phyloP scores from a whole-genome alignment of 345 rosid genomes.

The Hevea brasiliensis region DNA sequence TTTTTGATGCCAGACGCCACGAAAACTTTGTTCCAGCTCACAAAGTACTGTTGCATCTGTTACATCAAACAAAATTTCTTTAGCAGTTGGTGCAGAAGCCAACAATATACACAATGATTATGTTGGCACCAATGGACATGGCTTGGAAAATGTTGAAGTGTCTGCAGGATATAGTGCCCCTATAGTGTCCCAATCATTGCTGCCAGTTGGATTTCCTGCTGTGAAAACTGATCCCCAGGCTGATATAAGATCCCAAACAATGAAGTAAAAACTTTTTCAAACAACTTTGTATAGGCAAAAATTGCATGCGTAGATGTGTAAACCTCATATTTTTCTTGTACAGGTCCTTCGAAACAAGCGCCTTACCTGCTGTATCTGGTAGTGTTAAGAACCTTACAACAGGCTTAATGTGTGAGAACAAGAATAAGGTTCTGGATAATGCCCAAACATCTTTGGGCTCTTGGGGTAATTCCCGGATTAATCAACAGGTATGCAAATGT shows the following conservation, averaged over 20 bases:
- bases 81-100: slow-evolving; percentile 41
- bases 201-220: slow-evolving; percentile 79
- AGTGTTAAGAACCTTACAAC: slow-evolving; percentile 49
- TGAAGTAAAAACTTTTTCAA: slow-evolving; percentile 43
- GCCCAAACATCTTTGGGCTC: slow-evolving; percentile 63
- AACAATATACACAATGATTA: slow-evolving; percentile 37
- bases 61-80: slow-evolving; percentile 45
- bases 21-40: slow-evolving; percentile 47
- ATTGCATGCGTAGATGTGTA: slow-evolving; percentile 6
- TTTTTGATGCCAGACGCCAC: slow-evolving; percentile 51
- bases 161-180: slow-evolving; percentile 44
- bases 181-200: slow-evolving; percentile 51
- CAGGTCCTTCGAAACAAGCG: slow-evolving; percentile 56
- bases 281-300: slow-evolving; percentile 11
- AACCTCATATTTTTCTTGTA: slow-evolving; percentile 22
- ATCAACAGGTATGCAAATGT: slow-evolving; percentile 63
- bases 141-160: slow-evolving; percentile 35
- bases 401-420: slow-evolving; percentile 51
- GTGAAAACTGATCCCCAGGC: slow-evolving; percentile 55
- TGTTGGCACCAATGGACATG: slow-evolving; percentile 39
- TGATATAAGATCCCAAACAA: slow-evolving; percentile 48
- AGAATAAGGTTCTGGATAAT: slow-evolving; percentile 59
- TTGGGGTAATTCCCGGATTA: slow-evolving; percentile 63
- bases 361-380: slow-evolving; percentile 36
- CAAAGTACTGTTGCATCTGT: slow-evolving; percentile 38